Percentiles rank a stretch among this genome's conserved stretches.
Evolutionary conservation across 768 basidiomycete species (phyloP).

Genomic region (Russula earlei): DNA sequence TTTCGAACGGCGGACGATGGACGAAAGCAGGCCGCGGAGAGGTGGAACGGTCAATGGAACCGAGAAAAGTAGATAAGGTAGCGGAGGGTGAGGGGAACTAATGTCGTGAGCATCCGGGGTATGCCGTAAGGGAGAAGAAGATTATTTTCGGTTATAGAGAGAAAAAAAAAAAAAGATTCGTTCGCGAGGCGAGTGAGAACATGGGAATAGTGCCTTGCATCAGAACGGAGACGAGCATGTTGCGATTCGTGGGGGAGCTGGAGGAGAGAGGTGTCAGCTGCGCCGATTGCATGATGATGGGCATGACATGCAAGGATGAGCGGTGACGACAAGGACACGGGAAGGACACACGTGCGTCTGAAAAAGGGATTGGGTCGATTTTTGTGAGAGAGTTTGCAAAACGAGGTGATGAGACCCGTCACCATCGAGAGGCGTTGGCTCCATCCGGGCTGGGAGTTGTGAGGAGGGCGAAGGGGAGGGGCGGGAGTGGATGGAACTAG

Average conservation of each 20-base stretch:
- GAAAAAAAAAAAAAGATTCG: neutral
- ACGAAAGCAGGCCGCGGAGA: neutral
- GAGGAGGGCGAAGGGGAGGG: neutral
- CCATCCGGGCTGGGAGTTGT: neutral
- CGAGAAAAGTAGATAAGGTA: neutral
- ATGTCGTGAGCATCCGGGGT: slow-evolving; percentile 1
- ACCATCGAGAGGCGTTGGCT: neutral
- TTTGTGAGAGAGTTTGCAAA: neutral
- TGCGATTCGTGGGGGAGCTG: neutral
- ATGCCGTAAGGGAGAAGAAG: neutral
- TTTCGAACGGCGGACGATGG: neutral
- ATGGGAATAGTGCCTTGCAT: neutral
- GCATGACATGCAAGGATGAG: neutral
- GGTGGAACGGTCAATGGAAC: neutral
- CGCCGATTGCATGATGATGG: neutral
- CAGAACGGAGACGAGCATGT: neutral
- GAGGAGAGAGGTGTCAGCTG: neutral
- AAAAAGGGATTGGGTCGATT: neutral
- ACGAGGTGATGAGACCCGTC: neutral
- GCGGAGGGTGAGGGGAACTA: neutral
- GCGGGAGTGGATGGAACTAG: neutral
- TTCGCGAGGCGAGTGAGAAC: neutral
- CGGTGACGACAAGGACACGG: neutral
- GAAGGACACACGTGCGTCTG: slow-evolving; percentile 11
- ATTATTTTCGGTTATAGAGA: neutral